Conservation (phyloP, 495 filamentous ascomycete genomes). For the Aspergillus steynii region DNA sequence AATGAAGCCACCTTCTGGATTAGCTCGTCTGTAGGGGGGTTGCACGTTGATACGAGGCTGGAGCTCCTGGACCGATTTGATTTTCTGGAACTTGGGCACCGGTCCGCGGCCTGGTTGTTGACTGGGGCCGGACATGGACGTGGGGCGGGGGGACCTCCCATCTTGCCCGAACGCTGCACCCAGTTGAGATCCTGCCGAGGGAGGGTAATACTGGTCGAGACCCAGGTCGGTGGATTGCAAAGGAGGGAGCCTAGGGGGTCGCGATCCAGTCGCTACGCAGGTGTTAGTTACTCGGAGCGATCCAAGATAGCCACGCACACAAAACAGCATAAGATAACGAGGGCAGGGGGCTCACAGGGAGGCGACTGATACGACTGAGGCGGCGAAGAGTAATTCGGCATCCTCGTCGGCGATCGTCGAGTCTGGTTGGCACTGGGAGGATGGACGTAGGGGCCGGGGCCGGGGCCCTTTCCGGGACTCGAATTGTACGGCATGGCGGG, state of each 20-base stretch:
- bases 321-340: neutral
- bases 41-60: conserved; percentile 82
- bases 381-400: conserved; percentile 58
- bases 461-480: conserved; percentile 58
- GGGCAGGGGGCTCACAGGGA: conserved; percentile 47
- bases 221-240: conserved; percentile 65
- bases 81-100: conserved; percentile 83
- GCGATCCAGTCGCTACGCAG: conserved; percentile 35
- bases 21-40: conserved; percentile 87
- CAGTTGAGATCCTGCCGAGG: conserved; percentile 65
- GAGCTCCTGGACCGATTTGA: conserved; percentile 70
- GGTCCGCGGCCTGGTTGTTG: conserved; percentile 62
- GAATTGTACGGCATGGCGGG: conserved; percentile 58
- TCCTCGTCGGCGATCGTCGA: conserved; percentile 60
- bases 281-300: conserved; percentile 6
- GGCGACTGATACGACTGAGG: conserved; percentile 67
- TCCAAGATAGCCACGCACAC: conserved; percentile 9
- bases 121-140: conserved; percentile 37
- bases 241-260: conserved; percentile 60
- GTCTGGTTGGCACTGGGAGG: conserved; percentile 36
- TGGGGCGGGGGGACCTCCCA: conserved; percentile 66
- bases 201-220: conserved; percentile 67
- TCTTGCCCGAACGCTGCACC: conserved; percentile 73
- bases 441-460: conserved; percentile 46
- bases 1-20: conserved; percentile 97